Base-by-base conservation (phyloP, 1,139 yeast species). In the Sugiyamaella grinbergsii region DNA sequence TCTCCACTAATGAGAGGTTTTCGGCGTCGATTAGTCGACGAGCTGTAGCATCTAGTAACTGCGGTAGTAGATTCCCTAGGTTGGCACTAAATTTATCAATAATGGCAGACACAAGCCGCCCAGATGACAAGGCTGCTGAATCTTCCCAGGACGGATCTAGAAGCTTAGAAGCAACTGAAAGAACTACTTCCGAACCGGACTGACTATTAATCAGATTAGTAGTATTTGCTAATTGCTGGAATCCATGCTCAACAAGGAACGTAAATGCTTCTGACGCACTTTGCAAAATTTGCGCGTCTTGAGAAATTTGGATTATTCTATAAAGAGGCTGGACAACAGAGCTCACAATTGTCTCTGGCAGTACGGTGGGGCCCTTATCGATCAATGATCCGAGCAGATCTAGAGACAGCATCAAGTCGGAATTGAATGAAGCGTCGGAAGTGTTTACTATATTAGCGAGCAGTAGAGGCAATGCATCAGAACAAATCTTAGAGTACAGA, bases 241-340 rank as follows among this genome's bases (percentile, higher is more conserved):
- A 66, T 0, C 80, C 67, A 45, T 77, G 80, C 52, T 76, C 77
- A 20, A 89, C 72, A 44, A 90, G 68, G 24, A 78, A 79, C 53
- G 83, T 81, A 59, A 87, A 80, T 1, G 85, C 83, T 55, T 86
- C 91, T 0, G 94, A 86, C 0, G 91, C 84, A 13, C 82, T 74
- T 65, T 90, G 96, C 34, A 90, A 69, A 4, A 89, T 76, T 62
- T 86, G 93, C 58, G 86, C 88, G 65, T 91, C 97, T n/a, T 70
- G 72, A 1, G 93, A 76, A 1, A 64, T 63, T 41, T 80, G 61
- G 8, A 88, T 70, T 24, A 88, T 70, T 22, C 72, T 71, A 46
- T 76, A 75, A 42, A 85, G 62, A 1, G 76, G 71, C 0, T 83
- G 81, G 61, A 83, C 79, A 1, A 79, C 70, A 49, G 71, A 74